Evolutionary conservation across 768 basidiomycete species (phyloP), one percentile per base, ranked within the genome.

Genomic region (Coprinopsis marcescibilis): DNA sequence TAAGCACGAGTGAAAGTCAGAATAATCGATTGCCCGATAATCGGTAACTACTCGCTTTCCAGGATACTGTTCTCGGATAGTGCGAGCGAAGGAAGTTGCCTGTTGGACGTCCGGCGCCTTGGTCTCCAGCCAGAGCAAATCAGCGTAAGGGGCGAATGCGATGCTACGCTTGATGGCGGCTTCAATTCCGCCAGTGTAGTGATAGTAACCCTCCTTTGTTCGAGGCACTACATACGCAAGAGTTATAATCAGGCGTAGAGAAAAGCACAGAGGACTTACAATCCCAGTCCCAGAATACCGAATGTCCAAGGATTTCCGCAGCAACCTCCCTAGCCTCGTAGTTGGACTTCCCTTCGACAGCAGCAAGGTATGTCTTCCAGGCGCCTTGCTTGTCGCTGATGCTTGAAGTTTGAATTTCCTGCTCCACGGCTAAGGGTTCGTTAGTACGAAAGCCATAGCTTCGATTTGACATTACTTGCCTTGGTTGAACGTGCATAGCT

Each of bases 61-160:
- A 32, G 91, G 89, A 57, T 78, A 77, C 58, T 73, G 72, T 52
- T 77, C 77, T 44, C 85, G 70, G 55, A 94, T 87, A 58, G 77
- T 77, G 36, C 83, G 69, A 2, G 92, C 83, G 63, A 94, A 91
- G 25, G 72, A 76, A 26, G 79, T 73, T 2, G 92, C 92, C 60
- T 91, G 80, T 48, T 81, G 73, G 19, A 95, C 70, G 60, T 91
- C 77, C 7, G 93, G 92, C n/a, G 75, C 73, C 57, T 89, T 92
- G 2, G 93, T 96, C 69, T 95, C 93, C 35, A 94, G 75, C 93
- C 92, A 96, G 36, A 94, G 69, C 55, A 94, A 75, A 63, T 96
- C 92, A 12, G 90, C 83, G 55, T 90, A 86, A 15, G 89, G 88
- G 1, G 90, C 86, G 58, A 83, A 96, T 17, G 79, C 77, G 50